These are phyloP conservation scores for Lentinula lateritia DNA, from an alignment of 768 basidiomycete species.

Conservation along the genomic window DNA sequence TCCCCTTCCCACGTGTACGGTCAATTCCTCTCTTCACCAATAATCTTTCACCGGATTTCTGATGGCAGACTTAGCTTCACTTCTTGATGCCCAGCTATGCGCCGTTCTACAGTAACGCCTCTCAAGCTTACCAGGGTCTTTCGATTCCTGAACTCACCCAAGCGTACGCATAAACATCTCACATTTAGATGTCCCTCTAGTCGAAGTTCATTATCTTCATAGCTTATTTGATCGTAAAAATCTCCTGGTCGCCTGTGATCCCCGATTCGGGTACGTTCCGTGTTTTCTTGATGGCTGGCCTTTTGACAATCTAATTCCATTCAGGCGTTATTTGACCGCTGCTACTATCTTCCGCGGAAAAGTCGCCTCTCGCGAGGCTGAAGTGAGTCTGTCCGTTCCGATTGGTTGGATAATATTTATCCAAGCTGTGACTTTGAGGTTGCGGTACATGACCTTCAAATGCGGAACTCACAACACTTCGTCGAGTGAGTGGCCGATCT, in stretches of 20 bases:
- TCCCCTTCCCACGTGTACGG: constrained; percentile 89
- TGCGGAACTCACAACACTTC: constrained; percentile 67
- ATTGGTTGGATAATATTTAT: constrained; percentile 26
- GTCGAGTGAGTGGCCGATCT: constrained; percentile 56
- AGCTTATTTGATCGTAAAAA: constrained; percentile 68
- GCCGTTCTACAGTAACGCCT: constrained; percentile 71
- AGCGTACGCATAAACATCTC: constrained; percentile 41
- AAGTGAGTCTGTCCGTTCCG: constrained; percentile 35
- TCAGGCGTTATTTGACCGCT: constrained; percentile 79
- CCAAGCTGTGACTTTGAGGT: constrained; percentile 54
- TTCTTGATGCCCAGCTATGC: constrained; percentile 96
- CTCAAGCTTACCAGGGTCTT: constrained; percentile 52
- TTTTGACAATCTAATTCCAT: neutral
- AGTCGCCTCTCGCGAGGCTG: constrained; percentile 65
- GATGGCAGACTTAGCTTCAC: constrained; percentile 58
- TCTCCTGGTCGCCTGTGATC: constrained; percentile 79
- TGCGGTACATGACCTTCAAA: constrained; percentile 68
- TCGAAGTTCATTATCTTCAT: neutral
- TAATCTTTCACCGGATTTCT: neutral
- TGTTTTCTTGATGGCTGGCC: neutral
- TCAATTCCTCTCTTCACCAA: neutral
- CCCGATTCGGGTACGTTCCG: constrained; percentile 58
- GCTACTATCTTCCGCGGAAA: constrained; percentile 86
- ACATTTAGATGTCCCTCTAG: neutral
- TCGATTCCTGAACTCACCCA: constrained; percentile 68